Base-by-base conservation (phyloP, 2,329 filamentous ascomycete genomes). In the Monosporascus sp. region DNA sequence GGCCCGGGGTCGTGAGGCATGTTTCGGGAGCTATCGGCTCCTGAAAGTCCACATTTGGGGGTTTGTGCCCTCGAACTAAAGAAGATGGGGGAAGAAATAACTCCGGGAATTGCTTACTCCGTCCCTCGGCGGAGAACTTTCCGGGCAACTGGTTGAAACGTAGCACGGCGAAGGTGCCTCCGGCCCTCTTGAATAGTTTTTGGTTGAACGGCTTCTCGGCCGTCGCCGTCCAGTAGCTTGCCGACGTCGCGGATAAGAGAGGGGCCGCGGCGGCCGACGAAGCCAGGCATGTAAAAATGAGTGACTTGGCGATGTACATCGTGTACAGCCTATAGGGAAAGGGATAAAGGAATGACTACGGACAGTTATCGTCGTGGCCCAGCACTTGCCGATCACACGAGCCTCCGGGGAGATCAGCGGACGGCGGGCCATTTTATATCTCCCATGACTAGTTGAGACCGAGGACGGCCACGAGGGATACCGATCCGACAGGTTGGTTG, bases 121-220 rank as follows among this genome's bases (percentile, higher is more conserved):
- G 80, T 65, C 81, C 81, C 46, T 75, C 72, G 46, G 79, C 79
- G 58, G 84, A 76, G 61, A 85, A 79, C 45, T 79, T 76, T 58
- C 81, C 76, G 65, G 37, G 51, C 15, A 47, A 53, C 48, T 85
- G 85, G 67, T 82, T 82, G 76, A 89, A 88, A 61, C 79, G 84
- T 66, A 88, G 79, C 65, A 89, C 87, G 49, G 85, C 85, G 61
- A 86, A 82, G 38, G 81, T 81, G 48, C 80, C 55, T 24, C 53
- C 18, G 24, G 43, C 43, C 26, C 7, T 4, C 15, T 22, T 28
- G 43, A 26, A 46, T 17, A 46, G 6, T 9, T 2, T 15, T 28
- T 31, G 15, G 43, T 46, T 31, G 43, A 46, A 22, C 22, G 24
- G 43, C 43, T 31, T 46, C 22, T 26, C 22, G 43, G 11, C 43